Evolutionary conservation across 495 filamentous ascomycete genomes (phyloP).

Genomic region (Bacidia gigantensis): DNA sequence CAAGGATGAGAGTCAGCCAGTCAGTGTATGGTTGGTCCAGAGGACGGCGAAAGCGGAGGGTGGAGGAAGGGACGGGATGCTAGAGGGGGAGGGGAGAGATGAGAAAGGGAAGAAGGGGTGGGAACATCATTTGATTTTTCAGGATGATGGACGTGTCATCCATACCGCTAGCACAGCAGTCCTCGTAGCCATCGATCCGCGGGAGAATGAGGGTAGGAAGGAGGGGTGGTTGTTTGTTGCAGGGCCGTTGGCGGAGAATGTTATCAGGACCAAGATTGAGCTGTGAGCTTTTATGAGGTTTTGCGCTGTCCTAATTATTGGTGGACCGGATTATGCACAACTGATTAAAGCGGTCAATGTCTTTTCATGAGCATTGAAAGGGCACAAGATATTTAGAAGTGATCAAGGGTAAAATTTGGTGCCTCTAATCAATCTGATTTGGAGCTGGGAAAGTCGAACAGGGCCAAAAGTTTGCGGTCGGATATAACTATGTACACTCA

Average conservation of each 20-base stretch:
- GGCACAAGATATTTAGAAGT: too few relatives aligned
- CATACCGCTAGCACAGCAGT: slow-evolving; percentile 39
- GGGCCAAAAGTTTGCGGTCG: too few relatives aligned
- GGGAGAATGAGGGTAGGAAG: slow-evolving; percentile 24
- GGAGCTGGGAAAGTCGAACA: too few relatives aligned
- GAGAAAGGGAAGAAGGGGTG: neutral
- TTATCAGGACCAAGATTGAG: slow-evolving; percentile 41
- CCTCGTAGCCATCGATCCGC: slow-evolving; percentile 37
- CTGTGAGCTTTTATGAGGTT: too few relatives aligned
- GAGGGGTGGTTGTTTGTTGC: slow-evolving; percentile 45
- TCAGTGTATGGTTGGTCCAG: slow-evolving; percentile 17
- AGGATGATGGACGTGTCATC: slow-evolving; percentile 42
- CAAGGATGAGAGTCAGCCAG: slow-evolving; percentile 23
- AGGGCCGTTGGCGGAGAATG: slow-evolving; percentile 38
- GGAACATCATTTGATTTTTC: slow-evolving; percentile 37
- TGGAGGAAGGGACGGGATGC: neutral
- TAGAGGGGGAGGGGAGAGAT: neutral
- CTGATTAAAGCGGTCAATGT: too few relatives aligned
- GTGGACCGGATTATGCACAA: too few relatives aligned
- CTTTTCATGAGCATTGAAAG: too few relatives aligned
- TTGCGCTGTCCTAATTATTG: too few relatives aligned
- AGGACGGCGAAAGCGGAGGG: slow-evolving; percentile 18
- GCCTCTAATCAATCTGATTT: too few relatives aligned
- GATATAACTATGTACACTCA: too few relatives aligned
- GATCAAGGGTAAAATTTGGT: too few relatives aligned